phyloP scores from a whole-genome alignment of 192 early-diverging fungal genomes.

The Linnemannia hyalina region DNA sequence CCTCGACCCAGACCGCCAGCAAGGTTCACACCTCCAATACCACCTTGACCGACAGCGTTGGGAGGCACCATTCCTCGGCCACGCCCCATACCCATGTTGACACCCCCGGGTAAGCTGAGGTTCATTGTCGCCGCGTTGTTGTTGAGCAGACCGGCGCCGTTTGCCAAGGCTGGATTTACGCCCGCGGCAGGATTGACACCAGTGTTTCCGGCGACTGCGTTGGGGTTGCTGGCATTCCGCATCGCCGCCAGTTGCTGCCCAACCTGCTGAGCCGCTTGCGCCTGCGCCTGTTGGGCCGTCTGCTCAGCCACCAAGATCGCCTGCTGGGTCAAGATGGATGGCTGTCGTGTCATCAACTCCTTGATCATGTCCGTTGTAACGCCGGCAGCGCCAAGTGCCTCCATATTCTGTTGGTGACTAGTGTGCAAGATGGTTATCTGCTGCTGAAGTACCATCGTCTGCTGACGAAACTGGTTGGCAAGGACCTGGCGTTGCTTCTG shows the following conservation, averaged over 20 bases:
- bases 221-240: slow-evolving; percentile 17
- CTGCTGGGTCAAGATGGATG: slow-evolving; percentile 23
- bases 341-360: slow-evolving; percentile 36
- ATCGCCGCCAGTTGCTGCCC: slow-evolving; percentile 8
- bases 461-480: slow-evolving; percentile 16
- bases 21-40: slow-evolving; percentile 7
- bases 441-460: slow-evolving; percentile 35
- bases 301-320: slow-evolving; percentile 21
- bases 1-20: slow-evolving; percentile 30
- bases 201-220: not conserved
- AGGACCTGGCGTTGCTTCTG: slow-evolving; percentile 28
- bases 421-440: slow-evolving; percentile 18
- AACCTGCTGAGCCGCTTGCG: slow-evolving; percentile 31
- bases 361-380: slow-evolving; percentile 51
- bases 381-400: slow-evolving; percentile 25
- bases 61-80: slow-evolving; percentile 38
- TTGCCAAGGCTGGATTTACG: not conserved
- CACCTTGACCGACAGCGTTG: slow-evolving; percentile 13
- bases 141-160: slow-evolving; percentile 5
- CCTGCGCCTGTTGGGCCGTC: slow-evolving; percentile 17
- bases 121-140: slow-evolving; percentile 31
- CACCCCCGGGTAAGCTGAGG: slow-evolving; percentile 26
- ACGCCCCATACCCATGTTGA: slow-evolving; percentile 32
- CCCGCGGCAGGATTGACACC: not conserved
- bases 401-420: slow-evolving; percentile 40